phyloP scores from a whole-genome alignment of 495 filamentous ascomycete species.

The Eremomyces bilateralis region DNA sequence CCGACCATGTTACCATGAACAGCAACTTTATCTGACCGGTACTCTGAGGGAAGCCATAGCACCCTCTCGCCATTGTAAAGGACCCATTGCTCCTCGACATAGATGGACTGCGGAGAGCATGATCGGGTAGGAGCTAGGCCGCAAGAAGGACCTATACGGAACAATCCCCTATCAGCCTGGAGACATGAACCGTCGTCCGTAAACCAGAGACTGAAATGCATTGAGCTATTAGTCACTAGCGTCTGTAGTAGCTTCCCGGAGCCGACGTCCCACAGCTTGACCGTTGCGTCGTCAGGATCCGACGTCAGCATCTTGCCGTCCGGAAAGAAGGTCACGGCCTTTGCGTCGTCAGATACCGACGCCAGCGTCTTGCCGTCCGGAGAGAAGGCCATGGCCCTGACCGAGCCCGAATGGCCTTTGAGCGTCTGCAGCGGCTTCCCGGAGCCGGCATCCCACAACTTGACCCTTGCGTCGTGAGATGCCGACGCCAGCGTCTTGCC shows the following conservation, averaged over 20 bases:
- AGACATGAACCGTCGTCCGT: slow-evolving; percentile 2
- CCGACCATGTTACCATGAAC: background rate
- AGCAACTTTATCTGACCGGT: background rate
- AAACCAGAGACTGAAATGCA: background rate
- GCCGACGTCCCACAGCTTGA: too few species aligned
- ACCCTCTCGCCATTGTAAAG: background rate
- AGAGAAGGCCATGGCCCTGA: too few species aligned
- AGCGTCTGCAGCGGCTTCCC: slow-evolving; percentile 1
- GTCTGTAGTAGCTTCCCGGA: background rate
- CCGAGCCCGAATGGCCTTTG: too few species aligned
- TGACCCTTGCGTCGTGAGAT: too few species aligned
- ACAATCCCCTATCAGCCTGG: slow-evolving; percentile 1
- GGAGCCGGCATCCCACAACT: background rate
- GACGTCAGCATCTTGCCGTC: background rate
- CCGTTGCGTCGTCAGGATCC: too few species aligned
- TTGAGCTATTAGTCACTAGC: background rate
- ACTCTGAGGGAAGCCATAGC: slow-evolving; percentile 3
- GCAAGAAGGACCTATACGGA: background rate
- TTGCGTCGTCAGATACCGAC: background rate
- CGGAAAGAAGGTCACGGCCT: too few species aligned
- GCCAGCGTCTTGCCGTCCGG: background rate
- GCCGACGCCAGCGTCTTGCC: background rate
- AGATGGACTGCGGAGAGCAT: background rate
- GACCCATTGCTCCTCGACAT: slow-evolving; percentile 2
- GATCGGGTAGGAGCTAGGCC: background rate